Evolutionary conservation across 192 early-diverging fungal genomes (phyloP).

Genomic region (Gigaspora rosea): DNA sequence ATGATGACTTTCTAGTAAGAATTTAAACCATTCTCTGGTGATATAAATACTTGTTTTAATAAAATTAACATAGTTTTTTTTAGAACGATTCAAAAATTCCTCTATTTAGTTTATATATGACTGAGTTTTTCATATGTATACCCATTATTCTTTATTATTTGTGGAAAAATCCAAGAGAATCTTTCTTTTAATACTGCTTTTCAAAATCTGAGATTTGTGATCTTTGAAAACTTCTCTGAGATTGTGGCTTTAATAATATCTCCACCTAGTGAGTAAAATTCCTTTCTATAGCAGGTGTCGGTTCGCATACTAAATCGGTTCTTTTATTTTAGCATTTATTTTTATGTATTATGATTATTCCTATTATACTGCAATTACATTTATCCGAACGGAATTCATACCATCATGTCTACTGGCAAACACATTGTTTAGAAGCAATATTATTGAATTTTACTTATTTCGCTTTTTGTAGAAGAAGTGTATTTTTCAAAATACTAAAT

Average conservation of each 20-base stretch:
- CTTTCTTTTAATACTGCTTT: slow-evolving; percentile 19
- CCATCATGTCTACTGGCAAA: not conserved
- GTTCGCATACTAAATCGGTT: slow-evolving; percentile 18
- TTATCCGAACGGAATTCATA: not conserved
- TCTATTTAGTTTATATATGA: not conserved
- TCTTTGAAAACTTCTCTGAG: not conserved
- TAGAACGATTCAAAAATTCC: not conserved
- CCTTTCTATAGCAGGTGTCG: slow-evolving; percentile 1
- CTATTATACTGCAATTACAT: slow-evolving; percentile 21
- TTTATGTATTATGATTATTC: slow-evolving; percentile 22
- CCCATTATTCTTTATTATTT: slow-evolving; percentile 22
- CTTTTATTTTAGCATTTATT: slow-evolving; percentile 12
- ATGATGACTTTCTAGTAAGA: slow-evolving; percentile 16
- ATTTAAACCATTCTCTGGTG: slow-evolving; percentile 9
- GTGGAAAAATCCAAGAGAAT: slow-evolving; percentile 19
- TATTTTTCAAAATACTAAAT: slow-evolving; percentile 3
- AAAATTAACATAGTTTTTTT: slow-evolving; percentile 22
- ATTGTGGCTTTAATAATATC: slow-evolving; percentile 17
- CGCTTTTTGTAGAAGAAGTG: slow-evolving; percentile 6
- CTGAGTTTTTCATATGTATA: slow-evolving; percentile 7
- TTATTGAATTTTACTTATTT: slow-evolving; percentile 6
- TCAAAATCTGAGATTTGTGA: slow-evolving; percentile 12
- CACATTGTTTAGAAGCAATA: slow-evolving; percentile 12
- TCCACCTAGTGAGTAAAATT: slow-evolving; percentile 18
- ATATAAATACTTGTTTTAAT: slow-evolving; percentile 6